Evolutionary conservation across 371 early-diverging fungal genomes (phyloP).

Genomic region (Zychaea mexicana): DNA sequence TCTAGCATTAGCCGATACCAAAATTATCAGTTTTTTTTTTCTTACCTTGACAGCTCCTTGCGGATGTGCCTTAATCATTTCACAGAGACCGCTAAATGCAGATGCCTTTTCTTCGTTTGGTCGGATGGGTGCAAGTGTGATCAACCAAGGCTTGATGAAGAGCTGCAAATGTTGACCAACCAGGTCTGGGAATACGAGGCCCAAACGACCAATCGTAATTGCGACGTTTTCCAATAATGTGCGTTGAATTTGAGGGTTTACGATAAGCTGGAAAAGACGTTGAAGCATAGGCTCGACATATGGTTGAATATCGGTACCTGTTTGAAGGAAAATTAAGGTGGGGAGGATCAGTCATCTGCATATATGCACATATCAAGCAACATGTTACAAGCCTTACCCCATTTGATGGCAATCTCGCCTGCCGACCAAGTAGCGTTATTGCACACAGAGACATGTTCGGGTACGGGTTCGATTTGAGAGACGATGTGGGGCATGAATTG

Average conservation of each 20-base stretch:
- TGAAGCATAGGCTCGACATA: constrained; percentile 81
- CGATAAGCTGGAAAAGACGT: constrained; percentile 80
- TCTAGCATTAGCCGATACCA: too few species aligned
- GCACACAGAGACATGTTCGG: constrained; percentile 71
- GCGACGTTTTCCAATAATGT: constrained; percentile 92
- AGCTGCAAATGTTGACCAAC: constrained; percentile 79
- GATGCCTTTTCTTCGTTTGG: constrained; percentile 94
- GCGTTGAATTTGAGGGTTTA: constrained; percentile 62
- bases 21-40: neutral
- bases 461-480: constrained; percentile 65
- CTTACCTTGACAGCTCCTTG: constrained; percentile 69
- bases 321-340: neutral
- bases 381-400: constrained; percentile 38
- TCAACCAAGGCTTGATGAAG: constrained; percentile 80
- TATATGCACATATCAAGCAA: neutral
- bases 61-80: constrained; percentile 87
- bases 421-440: constrained; percentile 96
- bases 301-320: constrained; percentile 63
- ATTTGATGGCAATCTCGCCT: constrained; percentile 90
- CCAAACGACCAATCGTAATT: constrained; percentile 92
- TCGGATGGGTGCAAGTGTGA: constrained; percentile 67
- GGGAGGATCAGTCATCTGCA: neutral
- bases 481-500: constrained; percentile 77
- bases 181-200: constrained; percentile 77
- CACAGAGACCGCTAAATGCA: constrained; percentile 91